Evolutionary conservation across 257 asterid species (phyloP).

Genomic region (Ajuga chamaepitys): DNA sequence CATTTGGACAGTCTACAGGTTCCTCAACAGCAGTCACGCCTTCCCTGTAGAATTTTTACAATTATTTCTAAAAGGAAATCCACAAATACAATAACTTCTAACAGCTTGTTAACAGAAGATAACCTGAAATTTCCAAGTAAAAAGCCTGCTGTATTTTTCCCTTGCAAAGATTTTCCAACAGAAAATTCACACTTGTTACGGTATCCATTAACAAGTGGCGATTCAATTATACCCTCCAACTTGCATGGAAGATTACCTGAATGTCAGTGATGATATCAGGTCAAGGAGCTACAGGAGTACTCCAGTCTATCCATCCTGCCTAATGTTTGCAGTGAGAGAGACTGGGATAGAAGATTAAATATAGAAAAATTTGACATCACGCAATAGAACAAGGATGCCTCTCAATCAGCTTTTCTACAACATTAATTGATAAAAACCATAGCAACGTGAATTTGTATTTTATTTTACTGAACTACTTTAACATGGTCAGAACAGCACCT

Average conservation of each 20-base stretch:
- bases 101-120: constrained; percentile 1
- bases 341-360: neutral
- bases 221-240: constrained; percentile 75
- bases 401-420: constrained; percentile 1
- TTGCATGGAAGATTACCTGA: constrained; percentile 97
- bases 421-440: neutral
- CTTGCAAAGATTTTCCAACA: constrained; percentile 82
- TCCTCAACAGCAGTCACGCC: constrained; percentile 99
- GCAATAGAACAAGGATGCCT: neutral
- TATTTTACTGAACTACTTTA: constrained; percentile 5
- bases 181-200: constrained; percentile 98
- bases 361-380: neutral
- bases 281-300: constrained; percentile 11
- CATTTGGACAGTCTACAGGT: constrained; percentile 80
- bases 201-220: constrained; percentile 78
- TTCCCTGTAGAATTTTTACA: constrained; percentile 50
- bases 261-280: constrained; percentile 15
- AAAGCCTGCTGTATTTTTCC: constrained; percentile 82
- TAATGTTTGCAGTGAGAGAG: neutral
- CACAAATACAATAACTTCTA: neutral
- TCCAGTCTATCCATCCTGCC: neutral
- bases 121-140: constrained; percentile 97
- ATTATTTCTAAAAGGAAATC: constrained; percentile 1
- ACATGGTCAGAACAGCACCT: constrained; percentile 41
- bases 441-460: neutral